phyloP scores from a whole-genome alignment of 2,329 filamentous ascomycete species.

The Calonectria pteridis region DNA sequence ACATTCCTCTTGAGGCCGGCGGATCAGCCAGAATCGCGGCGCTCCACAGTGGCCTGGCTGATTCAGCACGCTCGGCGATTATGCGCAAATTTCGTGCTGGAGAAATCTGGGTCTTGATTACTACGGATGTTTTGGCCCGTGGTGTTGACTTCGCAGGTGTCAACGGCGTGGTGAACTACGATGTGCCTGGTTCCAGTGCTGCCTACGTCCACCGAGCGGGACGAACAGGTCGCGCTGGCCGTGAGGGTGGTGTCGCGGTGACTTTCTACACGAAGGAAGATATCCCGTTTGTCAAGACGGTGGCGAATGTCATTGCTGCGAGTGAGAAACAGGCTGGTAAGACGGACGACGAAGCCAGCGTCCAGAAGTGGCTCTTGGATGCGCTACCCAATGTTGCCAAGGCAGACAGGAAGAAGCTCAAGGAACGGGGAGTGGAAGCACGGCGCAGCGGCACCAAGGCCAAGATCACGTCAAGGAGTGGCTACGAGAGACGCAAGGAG shows the following conservation, averaged over 20 bases:
- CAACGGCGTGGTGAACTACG: constrained; percentile 97
- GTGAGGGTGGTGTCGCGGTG: constrained; percentile 88
- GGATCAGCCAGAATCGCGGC: constrained; percentile 88
- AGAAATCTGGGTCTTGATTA: constrained; percentile 96
- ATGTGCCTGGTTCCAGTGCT: constrained; percentile 91
- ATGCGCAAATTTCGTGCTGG: constrained; percentile 92
- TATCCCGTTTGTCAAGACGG: constrained; percentile 86
- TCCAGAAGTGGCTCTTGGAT: constrained; percentile 90
- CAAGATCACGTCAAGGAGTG: constrained; percentile 86
- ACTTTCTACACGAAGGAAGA: constrained; percentile 98
- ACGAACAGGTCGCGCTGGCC: constrained; percentile 88
- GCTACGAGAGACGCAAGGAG: constrained; percentile 77
- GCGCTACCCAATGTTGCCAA: constrained; percentile 87
- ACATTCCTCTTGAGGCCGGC: constrained; percentile 90
- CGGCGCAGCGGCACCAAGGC: constrained; percentile 63
- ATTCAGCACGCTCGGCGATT: constrained; percentile 79
- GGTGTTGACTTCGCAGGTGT: constrained; percentile 96
- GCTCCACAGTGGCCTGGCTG: constrained; percentile 87
- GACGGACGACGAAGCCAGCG: constrained; percentile 65
- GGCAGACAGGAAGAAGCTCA: constrained; percentile 85
- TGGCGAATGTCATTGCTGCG: constrained; percentile 91
- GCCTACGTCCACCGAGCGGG: constrained; percentile 95
- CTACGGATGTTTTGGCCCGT: constrained; percentile 91
- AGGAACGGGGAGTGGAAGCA: constrained; percentile 83
- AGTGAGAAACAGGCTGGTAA: constrained; percentile 79